Evolutionary conservation across 345 rosid species (phyloP).

Genomic region (Eucalyptus sp.): DNA sequence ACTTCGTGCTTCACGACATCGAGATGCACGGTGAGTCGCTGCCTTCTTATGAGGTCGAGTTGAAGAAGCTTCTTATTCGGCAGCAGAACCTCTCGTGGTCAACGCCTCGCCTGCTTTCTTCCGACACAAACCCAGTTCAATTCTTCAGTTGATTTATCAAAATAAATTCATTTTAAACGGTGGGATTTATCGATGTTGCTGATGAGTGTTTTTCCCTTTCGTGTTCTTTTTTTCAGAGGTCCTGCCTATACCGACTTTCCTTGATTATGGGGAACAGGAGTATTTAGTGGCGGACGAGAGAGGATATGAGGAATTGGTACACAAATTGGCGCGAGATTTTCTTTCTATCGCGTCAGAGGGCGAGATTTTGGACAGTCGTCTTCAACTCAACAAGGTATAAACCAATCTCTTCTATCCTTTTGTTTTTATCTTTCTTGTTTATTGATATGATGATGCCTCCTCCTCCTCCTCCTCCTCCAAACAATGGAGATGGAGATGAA

Average conservation of each 20-base stretch:
- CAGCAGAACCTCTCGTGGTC: neutral
- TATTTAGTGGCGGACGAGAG: conserved; percentile 90
- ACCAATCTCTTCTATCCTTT: neutral
- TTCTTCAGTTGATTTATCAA: neutral
- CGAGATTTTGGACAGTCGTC: conserved; percentile 66
- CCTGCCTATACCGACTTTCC: conserved; percentile 92
- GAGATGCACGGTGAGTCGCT: neutral
- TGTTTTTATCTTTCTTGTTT: neutral
- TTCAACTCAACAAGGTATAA: conserved; percentile 75
- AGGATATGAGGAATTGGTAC: conserved; percentile 64
- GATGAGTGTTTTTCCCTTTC: neutral
- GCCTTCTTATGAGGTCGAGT: neutral
- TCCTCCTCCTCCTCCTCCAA: neutral
- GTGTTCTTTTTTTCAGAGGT: conserved; percentile 25
- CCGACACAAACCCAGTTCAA: neutral
- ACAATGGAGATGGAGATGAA: conserved; percentile 8
- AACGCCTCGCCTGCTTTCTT: neutral
- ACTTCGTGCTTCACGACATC: conserved; percentile 90
- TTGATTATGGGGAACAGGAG: conserved; percentile 82
- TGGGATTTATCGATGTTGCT: neutral
- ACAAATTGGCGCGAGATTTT: conserved; percentile 65
- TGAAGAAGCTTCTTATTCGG: neutral
- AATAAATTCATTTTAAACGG: neutral
- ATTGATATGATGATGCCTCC: neutral
- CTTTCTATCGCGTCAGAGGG: conserved; percentile 51